phyloP scores from a whole-genome alignment of 2,329 filamentous ascomycete genomes.

The Colletotrichum cuscutae region DNA sequence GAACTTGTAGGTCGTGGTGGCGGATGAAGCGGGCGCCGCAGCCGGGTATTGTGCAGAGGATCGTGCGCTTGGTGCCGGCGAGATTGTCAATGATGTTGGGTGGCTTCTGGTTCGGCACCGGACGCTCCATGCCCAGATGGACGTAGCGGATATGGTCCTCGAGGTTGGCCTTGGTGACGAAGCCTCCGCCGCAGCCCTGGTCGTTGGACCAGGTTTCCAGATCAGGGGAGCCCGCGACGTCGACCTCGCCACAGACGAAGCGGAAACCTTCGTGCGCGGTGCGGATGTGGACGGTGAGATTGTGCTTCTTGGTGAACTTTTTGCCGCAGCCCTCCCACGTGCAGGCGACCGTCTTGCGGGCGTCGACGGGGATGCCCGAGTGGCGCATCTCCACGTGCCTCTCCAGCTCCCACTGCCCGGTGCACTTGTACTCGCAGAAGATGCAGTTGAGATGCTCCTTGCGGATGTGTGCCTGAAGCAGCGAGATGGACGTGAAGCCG shows the following conservation, averaged over 20 bases:
- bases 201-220: conserved; percentile 72
- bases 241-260: conserved; percentile 81
- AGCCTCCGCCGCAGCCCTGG: conserved; percentile 79
- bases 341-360: conserved; percentile 75
- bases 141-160: conserved; percentile 87
- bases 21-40: conserved; percentile 61
- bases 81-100: conserved; percentile 54
- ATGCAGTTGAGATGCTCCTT: conserved; percentile 79
- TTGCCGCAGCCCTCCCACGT: conserved; percentile 75
- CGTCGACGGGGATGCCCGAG: conserved; percentile 68
- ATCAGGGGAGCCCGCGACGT: conserved; percentile 66
- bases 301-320: conserved; percentile 84
- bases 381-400: conserved; percentile 84
- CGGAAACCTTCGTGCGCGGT: conserved; percentile 80
- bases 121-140: conserved; percentile 73
- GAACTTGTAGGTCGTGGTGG: conserved; percentile 59
- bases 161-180: conserved; percentile 80
- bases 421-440: conserved; percentile 77
- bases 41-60: conserved; percentile 53
- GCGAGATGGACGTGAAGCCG: conserved; percentile 77
- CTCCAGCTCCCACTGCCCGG: conserved; percentile 74
- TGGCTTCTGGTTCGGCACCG: conserved; percentile 38
- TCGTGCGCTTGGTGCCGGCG: conserved; percentile 54
- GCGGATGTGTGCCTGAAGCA: conserved; percentile 79
- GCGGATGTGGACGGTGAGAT: conserved; percentile 82